Conservation (phyloP, 495 filamentous ascomycete species). For the Friedmanniomyces endolithicus region DNA sequence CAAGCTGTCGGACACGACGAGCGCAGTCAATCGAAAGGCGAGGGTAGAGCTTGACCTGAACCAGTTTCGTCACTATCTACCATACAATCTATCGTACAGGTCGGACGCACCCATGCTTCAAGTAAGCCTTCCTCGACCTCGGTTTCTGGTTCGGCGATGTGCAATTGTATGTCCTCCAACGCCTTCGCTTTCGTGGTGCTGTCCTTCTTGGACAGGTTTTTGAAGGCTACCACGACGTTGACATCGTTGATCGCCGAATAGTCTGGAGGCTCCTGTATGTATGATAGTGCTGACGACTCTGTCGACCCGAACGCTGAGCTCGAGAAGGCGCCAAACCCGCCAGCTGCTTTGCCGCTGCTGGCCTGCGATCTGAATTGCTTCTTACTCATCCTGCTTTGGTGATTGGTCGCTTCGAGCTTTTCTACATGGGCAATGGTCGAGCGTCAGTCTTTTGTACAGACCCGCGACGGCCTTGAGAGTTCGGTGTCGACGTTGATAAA, state of each 20-base stretch:
- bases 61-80: slow-evolving; percentile 26
- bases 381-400: slow-evolving; percentile 43
- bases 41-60: slow-evolving; percentile 72
- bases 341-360: slow-evolving; percentile 53
- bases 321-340: slow-evolving; percentile 32
- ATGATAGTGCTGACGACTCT: slow-evolving; percentile 54
- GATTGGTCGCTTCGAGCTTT: neutral
- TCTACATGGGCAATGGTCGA: neutral
- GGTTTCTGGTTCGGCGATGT: slow-evolving; percentile 41
- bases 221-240: slow-evolving; percentile 74
- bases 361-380: slow-evolving; percentile 56
- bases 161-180: slow-evolving; percentile 65
- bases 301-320: slow-evolving; percentile 38
- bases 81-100: neutral
- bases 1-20: slow-evolving; percentile 71
- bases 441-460: too few species aligned
- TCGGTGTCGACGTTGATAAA: too few species aligned
- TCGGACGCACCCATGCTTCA: slow-evolving; percentile 67
- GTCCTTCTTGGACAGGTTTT: slow-evolving; percentile 86
- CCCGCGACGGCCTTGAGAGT: too few species aligned
- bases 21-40: slow-evolving; percentile 77
- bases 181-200: slow-evolving; percentile 87
- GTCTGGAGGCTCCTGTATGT: slow-evolving; percentile 74
- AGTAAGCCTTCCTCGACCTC: slow-evolving; percentile 64
- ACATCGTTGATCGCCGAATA: slow-evolving; percentile 63